phyloP scores from a whole-genome alignment of 768 basidiomycete species.

The Lentinula sp. region DNA sequence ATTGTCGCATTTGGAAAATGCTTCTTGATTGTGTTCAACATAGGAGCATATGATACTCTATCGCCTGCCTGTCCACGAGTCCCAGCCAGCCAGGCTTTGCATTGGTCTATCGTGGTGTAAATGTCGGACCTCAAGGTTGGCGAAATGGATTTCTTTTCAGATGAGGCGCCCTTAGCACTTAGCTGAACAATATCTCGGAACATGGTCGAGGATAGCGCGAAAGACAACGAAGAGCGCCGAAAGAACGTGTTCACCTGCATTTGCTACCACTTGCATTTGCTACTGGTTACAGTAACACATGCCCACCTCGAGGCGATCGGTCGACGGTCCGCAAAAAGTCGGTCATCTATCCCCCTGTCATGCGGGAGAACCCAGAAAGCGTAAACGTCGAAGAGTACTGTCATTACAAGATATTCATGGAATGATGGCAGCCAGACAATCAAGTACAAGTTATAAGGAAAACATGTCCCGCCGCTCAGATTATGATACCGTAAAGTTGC shows the following conservation, averaged over 20 bases:
- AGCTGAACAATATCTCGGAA: constrained; percentile 1
- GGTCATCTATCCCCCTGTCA: neutral
- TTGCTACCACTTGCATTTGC: neutral
- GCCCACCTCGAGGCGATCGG: constrained; percentile 29
- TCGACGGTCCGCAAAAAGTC: constrained; percentile 1
- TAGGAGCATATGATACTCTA: constrained; percentile 41
- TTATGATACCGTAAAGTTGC: constrained; percentile 52
- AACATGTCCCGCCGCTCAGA: neutral
- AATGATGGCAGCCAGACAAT: neutral
- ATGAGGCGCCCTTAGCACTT: neutral
- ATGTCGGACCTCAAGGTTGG: constrained; percentile 41
- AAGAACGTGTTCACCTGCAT: neutral
- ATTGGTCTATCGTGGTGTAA: constrained; percentile 40
- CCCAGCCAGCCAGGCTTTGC: constrained; percentile 37
- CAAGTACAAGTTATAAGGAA: neutral
- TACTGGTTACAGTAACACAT: constrained; percentile 20
- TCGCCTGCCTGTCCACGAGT: constrained; percentile 44
- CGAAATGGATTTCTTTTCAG: constrained; percentile 17
- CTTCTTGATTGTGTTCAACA: constrained; percentile 39
- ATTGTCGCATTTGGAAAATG: constrained; percentile 41
- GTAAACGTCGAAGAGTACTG: neutral
- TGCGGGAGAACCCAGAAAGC: neutral
- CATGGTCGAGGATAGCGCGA: constrained; percentile 2
- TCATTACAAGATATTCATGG: neutral
- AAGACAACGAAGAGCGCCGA: neutral